Conservation (phyloP, 805 yeast species). For the Candida palmyrensis region DNA sequence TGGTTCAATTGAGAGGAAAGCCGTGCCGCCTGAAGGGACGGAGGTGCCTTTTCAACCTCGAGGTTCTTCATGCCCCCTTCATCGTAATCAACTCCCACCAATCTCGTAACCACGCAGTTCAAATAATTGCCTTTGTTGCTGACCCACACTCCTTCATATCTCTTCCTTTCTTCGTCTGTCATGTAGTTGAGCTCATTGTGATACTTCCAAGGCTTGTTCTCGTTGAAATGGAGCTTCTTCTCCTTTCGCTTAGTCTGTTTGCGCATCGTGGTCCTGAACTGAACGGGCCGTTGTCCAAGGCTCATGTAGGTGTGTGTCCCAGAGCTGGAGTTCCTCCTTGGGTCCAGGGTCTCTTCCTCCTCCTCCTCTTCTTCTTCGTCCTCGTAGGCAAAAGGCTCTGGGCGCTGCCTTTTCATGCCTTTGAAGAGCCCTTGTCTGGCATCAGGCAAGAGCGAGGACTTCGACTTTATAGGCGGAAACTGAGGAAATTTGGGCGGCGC, state of each 20-base stretch:
- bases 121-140: conserved; percentile 72
- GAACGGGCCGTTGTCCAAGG: conserved; percentile 30
- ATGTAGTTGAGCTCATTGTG: conserved; percentile 54
- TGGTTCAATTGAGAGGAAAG: conserved; percentile 22
- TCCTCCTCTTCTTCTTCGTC: background rate
- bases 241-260: conserved; percentile 35
- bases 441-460: too few relatives aligned
- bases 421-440: too few relatives aligned
- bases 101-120: conserved; percentile 26
- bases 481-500: conserved; percentile 21
- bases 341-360: too few relatives aligned
- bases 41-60: conserved; percentile 3
- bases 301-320: background rate
- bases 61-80: too few relatives aligned
- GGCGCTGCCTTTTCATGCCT: too few relatives aligned
- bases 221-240: conserved; percentile 55
- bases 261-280: conserved; percentile 49
- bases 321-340: too few relatives aligned
- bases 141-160: conserved; percentile 94
- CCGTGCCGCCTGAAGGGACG: conserved; percentile 27
- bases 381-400: too few relatives aligned
- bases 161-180: conserved; percentile 64
- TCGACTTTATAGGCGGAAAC: conserved; percentile 30
- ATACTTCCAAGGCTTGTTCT: conserved; percentile 91
- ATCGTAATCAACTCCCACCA: conserved; percentile 25